phyloP scores from a whole-genome alignment of 1,139 yeast species.

The Fermentozyma sake region DNA sequence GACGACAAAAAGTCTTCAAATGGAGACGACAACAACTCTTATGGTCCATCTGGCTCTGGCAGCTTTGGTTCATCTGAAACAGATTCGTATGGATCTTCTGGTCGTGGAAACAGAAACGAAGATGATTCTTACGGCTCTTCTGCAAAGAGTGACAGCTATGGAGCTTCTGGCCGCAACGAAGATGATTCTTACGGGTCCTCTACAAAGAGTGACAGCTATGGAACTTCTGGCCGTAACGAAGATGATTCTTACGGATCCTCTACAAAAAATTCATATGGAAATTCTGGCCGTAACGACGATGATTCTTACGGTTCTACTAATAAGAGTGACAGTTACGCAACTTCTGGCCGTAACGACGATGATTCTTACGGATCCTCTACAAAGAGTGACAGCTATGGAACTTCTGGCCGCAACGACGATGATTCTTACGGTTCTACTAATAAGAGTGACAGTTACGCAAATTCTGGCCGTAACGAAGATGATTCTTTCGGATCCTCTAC shows the following conservation, averaged over 20 bases:
- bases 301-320: slow-evolving; percentile 8
- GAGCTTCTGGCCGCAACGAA: slow-evolving; percentile 7
- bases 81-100: slow-evolving; percentile 6
- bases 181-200: slow-evolving; percentile 10
- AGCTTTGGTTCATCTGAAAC: slow-evolving; percentile 3
- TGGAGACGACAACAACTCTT: slow-evolving; percentile 8
- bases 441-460: slow-evolving; percentile 4
- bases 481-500: slow-evolving; percentile 10
- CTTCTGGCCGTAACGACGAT: slow-evolving; percentile 5
- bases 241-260: slow-evolving; percentile 13
- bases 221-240: slow-evolving; percentile 8
- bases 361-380: slow-evolving; percentile 7
- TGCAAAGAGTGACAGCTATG: slow-evolving; percentile 8
- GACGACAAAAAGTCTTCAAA: slow-evolving; percentile 11
- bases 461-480: slow-evolving; percentile 4
- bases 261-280: slow-evolving; percentile 9
- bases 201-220: slow-evolving; percentile 6
- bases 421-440: slow-evolving; percentile 10
- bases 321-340: slow-evolving; percentile 7
- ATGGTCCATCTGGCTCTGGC: slow-evolving; percentile 3
- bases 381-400: slow-evolving; percentile 11
- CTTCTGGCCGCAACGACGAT: slow-evolving; percentile 5
- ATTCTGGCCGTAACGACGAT: slow-evolving; percentile 6
- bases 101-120: neutral
- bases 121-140: neutral